Conservation (phyloP, 106 monocot species). For the Dendrobium chrysotoxum region DNA sequence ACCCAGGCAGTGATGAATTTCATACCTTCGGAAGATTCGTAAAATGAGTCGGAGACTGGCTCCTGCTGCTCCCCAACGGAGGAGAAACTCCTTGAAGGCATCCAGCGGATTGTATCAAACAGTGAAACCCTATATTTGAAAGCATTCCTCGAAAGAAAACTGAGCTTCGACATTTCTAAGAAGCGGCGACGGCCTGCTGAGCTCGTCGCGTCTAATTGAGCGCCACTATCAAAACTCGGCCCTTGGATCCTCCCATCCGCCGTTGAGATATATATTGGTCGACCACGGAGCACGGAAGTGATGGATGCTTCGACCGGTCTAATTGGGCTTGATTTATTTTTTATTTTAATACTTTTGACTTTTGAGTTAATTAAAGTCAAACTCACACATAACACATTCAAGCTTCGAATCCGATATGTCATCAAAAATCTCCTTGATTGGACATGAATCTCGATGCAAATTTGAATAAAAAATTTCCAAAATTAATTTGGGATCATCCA, state of each 20-base stretch:
- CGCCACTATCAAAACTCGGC: background rate
- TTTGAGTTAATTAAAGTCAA: too few species aligned
- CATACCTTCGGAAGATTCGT: conserved; percentile 20
- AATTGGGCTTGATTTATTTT: too few species aligned
- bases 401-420: too few species aligned
- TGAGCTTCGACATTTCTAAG: conserved; percentile 26
- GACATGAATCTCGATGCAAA: too few species aligned
- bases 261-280: too few species aligned
- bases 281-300: too few species aligned
- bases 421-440: too few species aligned
- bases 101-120: conserved; percentile 9
- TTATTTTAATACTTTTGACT: too few species aligned
- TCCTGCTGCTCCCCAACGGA: conserved; percentile 13
- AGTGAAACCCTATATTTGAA: conserved; percentile 17
- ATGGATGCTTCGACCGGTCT: too few species aligned
- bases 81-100: conserved; percentile 21
- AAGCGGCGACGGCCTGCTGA: background rate
- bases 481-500: too few species aligned
- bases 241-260: background rate
- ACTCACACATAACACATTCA: too few species aligned
- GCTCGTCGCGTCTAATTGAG: background rate
- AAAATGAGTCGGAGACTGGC: conserved; percentile 13
- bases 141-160: conserved; percentile 16
- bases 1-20: background rate
- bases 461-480: too few species aligned